Conservation (phyloP, 179 eudicot species). For the Patellifolia procumbens region DNA sequence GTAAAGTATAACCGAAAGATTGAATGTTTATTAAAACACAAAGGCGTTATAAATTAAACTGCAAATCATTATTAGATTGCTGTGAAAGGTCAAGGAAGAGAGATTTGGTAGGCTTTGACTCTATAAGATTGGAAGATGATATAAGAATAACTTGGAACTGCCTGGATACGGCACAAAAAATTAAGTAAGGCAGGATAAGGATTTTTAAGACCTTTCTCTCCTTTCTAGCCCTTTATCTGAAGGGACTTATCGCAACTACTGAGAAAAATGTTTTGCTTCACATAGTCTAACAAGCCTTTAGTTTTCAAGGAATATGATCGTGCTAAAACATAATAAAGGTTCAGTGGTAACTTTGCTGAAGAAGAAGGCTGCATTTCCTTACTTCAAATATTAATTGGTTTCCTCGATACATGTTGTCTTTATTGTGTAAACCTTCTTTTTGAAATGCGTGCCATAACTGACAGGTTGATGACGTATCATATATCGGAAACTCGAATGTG, state of each 20-base stretch:
- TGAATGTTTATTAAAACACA: neutral
- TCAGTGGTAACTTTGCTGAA: neutral
- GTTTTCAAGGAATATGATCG: neutral
- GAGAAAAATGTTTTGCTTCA: too few species aligned
- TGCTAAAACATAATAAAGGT: neutral
- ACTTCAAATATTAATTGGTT: neutral
- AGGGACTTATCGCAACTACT: too few species aligned
- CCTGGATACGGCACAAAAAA: neutral
- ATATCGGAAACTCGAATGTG: slow-evolving; percentile 33
- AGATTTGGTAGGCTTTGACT: neutral
- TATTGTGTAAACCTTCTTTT: slow-evolving; percentile 6
- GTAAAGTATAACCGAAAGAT: neutral
- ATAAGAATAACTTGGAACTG: neutral
- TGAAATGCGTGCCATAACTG: too few species aligned
- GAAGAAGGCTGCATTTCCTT: neutral
- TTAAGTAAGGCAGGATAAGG: neutral
- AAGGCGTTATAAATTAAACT: neutral
- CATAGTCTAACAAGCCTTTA: neutral
- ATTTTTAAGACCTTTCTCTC: neutral
- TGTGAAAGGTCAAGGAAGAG: neutral
- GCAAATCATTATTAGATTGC: neutral
- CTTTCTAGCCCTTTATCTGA: too few species aligned
- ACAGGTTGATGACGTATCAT: slow-evolving; percentile 71
- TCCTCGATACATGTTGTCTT: neutral
- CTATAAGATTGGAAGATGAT: neutral